Evolutionary conservation across 768 basidiomycete genomes (phyloP).

Genomic region (Mycena alexandri): DNA sequence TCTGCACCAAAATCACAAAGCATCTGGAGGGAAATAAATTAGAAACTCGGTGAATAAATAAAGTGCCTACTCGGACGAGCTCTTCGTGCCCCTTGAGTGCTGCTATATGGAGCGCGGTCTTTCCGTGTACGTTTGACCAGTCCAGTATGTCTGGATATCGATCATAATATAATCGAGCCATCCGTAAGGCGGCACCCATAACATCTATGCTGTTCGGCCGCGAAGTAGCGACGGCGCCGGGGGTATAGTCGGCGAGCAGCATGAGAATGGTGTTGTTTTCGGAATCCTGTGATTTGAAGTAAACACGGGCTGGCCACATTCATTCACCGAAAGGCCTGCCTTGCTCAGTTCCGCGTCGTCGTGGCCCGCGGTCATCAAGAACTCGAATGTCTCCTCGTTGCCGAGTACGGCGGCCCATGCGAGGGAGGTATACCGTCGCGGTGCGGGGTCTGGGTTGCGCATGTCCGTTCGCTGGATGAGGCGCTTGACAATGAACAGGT

Average conservation of each 20-base stretch:
- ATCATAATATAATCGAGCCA: conserved; percentile 90
- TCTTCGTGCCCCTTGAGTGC: conserved; percentile 91
- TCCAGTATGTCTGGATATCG: conserved; percentile 90
- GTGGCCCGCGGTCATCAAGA: conserved; percentile 85
- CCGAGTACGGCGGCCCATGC: conserved; percentile 94
- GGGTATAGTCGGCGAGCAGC: conserved; percentile 85
- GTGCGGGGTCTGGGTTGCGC: conserved; percentile 87
- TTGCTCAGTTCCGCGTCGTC: conserved; percentile 94
- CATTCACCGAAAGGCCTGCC: conserved; percentile 60
- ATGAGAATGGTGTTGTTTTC: conserved; percentile 96
- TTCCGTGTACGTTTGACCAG: conserved; percentile 93
- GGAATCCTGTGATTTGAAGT: conserved; percentile 70
- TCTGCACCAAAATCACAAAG: conserved; percentile 93
- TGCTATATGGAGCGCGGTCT: conserved; percentile 90
- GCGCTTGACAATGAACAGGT: conserved; percentile 91
- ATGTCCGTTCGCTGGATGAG: conserved; percentile 89
- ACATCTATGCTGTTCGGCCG: conserved; percentile 68
- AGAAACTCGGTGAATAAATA: conserved; percentile 29
- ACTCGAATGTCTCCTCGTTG: conserved; percentile 94
- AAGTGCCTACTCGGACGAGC: conserved; percentile 78
- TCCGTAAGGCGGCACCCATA: conserved; percentile 81
- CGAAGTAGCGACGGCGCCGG: conserved; percentile 52
- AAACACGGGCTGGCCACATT: conserved; percentile 20
- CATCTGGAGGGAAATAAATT: conserved; percentile 67
- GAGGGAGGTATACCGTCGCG: conserved; percentile 85